phyloP scores from a whole-genome alignment of 805 yeast genomes.

The Yamadazyma phyllophila region DNA sequence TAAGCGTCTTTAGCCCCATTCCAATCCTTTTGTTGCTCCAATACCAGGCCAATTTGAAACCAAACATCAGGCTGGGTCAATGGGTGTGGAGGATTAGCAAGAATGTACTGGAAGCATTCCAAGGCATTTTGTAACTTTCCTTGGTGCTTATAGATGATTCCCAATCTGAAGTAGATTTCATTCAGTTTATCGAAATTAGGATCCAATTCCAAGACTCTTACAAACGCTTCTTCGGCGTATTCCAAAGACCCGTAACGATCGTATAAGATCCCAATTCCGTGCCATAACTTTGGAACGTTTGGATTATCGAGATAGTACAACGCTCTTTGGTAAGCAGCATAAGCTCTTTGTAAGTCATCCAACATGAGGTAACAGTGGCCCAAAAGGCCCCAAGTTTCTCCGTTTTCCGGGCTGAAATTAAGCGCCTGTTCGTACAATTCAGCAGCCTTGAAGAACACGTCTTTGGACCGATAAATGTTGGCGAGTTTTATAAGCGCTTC shows the following conservation, averaged over 20 bases:
- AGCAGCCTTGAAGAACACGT: slow-evolving; percentile 90
- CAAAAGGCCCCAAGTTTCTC: slow-evolving; percentile 95
- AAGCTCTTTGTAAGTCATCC: slow-evolving; percentile 93
- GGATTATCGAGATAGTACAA: slow-evolving; percentile 87
- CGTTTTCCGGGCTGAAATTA: slow-evolving; percentile 77
- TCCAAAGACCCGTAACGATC: slow-evolving; percentile 95
- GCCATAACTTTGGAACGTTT: slow-evolving; percentile 96
- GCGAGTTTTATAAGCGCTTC: slow-evolving; percentile 85
- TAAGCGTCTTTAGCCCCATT: slow-evolving; percentile 92
- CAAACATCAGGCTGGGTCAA: slow-evolving; percentile 95
- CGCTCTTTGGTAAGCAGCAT: slow-evolving; percentile 96
- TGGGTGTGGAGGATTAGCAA: slow-evolving; percentile 91
- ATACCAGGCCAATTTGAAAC: slow-evolving; percentile 96
- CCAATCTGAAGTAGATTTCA: slow-evolving; percentile 93
- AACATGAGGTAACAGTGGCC: slow-evolving; percentile 97
- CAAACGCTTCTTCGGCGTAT: slow-evolving; percentile 98
- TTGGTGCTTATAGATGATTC: slow-evolving; percentile 95
- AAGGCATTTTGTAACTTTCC: slow-evolving; percentile 80
- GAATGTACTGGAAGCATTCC: slow-evolving; percentile 91
- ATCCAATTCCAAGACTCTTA: slow-evolving; percentile 91
- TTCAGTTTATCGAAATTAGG: slow-evolving; percentile 94
- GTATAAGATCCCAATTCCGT: slow-evolving; percentile 94
- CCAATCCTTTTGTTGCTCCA: slow-evolving; percentile 92
- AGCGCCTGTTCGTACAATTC: slow-evolving; percentile 89
- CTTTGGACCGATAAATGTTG: slow-evolving; percentile 81